Base-by-base conservation (phyloP, 805 yeast genomes). In the Wickerhamiella musiphila region DNA sequence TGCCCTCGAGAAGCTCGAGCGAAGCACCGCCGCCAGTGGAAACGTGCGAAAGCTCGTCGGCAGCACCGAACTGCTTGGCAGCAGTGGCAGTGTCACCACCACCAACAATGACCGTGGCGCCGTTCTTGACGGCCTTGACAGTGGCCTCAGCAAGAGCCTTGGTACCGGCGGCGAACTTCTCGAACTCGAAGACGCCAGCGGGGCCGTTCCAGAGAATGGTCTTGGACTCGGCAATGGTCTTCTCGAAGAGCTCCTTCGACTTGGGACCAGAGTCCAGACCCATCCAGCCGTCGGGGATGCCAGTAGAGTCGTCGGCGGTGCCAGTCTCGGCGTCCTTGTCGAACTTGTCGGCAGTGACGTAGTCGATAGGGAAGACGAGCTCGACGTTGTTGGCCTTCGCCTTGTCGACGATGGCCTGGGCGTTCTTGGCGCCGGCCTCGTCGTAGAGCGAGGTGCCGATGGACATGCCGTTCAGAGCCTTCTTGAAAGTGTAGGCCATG, bases 11-110 rank as follows among this genome's bases (percentile, higher is more conserved):
- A 57, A 90, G 76, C 67, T 90, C 98, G 58, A 90, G 73, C 43
- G 96, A 86, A 48, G 98, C 98, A 71, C 98, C 98, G 66, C 98
- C 98, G 66, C 98, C 98, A 43, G 98, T 90, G 48, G 96, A 86
- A 47, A 90, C 94, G 63, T 90, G 98, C 33, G 95, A 82, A 53
- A 90, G 72, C 70, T 90, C 81, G 58, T 81, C 94, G 50, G 81
- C 84, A 46, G 76, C 94, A 58, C 94, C 94, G 65, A 66, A 90
- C 70, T 90, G 90, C 82, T 86, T 86, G 54, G 94, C 94, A 48
- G 84, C 65, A 46, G 98, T 90, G 49, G 98, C 98, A 52, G 98
- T 90, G 65, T 90, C 98, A 72, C 98, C 98, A 67, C 90, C 90
- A 65, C 98, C 98, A 51, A 76, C 73, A 53, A 90, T 79, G 63